A percentile compares a stretch with the other conserved stretches of the same genome.
Evolutionary conservation across 2,329 filamentous ascomycete species (phyloP).

Genomic region (Fusarium armeniacum): DNA sequence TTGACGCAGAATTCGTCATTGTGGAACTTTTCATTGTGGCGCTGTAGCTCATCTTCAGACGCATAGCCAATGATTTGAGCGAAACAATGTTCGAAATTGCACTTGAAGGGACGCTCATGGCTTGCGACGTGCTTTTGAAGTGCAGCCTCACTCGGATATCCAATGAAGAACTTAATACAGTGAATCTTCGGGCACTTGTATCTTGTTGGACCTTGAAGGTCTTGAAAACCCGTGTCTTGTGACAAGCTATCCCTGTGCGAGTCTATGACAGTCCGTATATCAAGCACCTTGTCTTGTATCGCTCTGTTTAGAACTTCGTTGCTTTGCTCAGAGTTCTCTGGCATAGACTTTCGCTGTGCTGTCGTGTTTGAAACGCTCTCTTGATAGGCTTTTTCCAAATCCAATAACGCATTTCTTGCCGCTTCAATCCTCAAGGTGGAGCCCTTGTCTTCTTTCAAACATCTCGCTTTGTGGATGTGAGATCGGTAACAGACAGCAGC

Average conservation of each 20-base stretch:
- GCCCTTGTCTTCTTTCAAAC: rapidly evolving
- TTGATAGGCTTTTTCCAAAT: neutral
- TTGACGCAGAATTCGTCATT: neutral
- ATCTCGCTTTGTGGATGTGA: neutral
- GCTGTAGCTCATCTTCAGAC: rapidly evolving
- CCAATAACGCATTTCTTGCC: rapidly evolving
- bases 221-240: neutral
- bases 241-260: neutral
- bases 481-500: neutral
- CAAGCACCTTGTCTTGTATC: neutral
- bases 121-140: neutral
- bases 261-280: rapidly evolving
- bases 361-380: too few relatives aligned
- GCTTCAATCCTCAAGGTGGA: rapidly evolving
- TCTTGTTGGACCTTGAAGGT: neutral
- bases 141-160: rapidly evolving
- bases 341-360: too few relatives aligned
- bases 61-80: neutral
- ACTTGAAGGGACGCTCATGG: neutral
- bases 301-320: rapidly evolving
- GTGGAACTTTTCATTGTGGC: neutral
- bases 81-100: neutral
- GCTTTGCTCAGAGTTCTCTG: too few relatives aligned
- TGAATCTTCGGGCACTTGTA: neutral
- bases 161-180: rapidly evolving